Evolutionary conservation across 805 yeast genomes (phyloP).

Genomic region (Candida cerambycidarum): DNA sequence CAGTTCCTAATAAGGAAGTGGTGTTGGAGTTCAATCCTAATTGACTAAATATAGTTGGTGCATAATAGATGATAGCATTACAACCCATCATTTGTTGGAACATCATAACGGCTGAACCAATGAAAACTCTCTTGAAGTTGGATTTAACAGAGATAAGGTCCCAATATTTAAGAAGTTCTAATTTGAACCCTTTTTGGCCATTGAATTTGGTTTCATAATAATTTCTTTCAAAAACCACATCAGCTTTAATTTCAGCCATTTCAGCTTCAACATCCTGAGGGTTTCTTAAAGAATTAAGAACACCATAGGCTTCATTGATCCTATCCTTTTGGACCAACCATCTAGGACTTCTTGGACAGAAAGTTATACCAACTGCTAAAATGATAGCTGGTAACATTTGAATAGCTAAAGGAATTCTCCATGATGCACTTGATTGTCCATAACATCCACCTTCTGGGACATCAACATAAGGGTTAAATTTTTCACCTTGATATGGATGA

Average conservation of each 20-base stretch:
- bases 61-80: slow-evolving; percentile 36
- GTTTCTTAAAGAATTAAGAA: slow-evolving; percentile 18
- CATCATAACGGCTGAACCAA: slow-evolving; percentile 28
- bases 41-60: slow-evolving; percentile 30
- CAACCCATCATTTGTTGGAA: slow-evolving; percentile 27
- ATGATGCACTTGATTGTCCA: slow-evolving; percentile 21
- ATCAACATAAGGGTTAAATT: slow-evolving; percentile 24
- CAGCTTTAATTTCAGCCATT: slow-evolving; percentile 10
- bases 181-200: slow-evolving; percentile 10
- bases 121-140: slow-evolving; percentile 32
- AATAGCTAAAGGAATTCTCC: slow-evolving; percentile 49
- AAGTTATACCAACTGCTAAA: slow-evolving; percentile 39
- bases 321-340: slow-evolving; percentile 37
- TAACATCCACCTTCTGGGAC: slow-evolving; percentile 22
- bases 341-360: slow-evolving; percentile 52
- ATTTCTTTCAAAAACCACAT: slow-evolving; percentile 14
- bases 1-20: slow-evolving; percentile 27
- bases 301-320: slow-evolving; percentile 27
- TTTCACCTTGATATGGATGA: slow-evolving; percentile 13
- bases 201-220: slow-evolving; percentile 14
- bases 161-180: slow-evolving; percentile 12
- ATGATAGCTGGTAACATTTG: slow-evolving; percentile 51
- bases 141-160: slow-evolving; percentile 15
- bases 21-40: slow-evolving; percentile 26
- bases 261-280: slow-evolving; percentile 20